Conservation (phyloP, 257 asterid genomes). For the Fraxinus quadrangulata region DNA sequence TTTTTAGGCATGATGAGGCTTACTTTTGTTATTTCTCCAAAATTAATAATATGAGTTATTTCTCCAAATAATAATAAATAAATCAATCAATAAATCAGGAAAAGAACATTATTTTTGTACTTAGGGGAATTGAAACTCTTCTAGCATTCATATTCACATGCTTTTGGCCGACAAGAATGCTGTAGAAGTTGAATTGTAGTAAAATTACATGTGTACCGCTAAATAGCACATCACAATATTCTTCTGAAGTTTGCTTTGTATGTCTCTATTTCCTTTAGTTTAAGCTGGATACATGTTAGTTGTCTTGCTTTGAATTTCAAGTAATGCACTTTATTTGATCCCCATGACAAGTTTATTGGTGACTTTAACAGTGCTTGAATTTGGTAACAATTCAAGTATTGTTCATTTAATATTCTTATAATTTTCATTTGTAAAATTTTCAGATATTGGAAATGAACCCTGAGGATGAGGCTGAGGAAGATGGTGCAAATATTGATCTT, state of each 20-base stretch:
- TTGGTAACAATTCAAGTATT: neutral
- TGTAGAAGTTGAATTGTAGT: no score
- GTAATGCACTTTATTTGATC: neutral
- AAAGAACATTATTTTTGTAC: no score
- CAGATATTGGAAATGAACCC: conserved; percentile 98
- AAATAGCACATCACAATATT: no score
- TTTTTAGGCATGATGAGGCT: no score
- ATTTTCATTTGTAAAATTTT: conserved; percentile 1
- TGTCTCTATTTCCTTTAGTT: no score
- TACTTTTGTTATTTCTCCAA: no score
- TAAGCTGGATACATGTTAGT: neutral
- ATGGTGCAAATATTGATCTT: conserved; percentile 96
- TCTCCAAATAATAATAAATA: no score
- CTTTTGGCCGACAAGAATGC: no score
- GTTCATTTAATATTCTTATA: neutral
- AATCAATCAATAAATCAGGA: no score
- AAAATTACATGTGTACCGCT: neutral
- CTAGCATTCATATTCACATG: no score
- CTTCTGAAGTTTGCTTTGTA: neutral
- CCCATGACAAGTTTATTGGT: neutral
- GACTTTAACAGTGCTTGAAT: neutral
- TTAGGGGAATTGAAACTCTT: no score
- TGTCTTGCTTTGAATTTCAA: neutral
- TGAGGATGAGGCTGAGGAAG: conserved; percentile 97
- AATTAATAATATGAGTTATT: no score